Evolutionary conservation across 1,284 basidiomycete genomes (phyloP), one percentile per base, ranked within the genome.

Genomic region (Tilletia setariae): DNA sequence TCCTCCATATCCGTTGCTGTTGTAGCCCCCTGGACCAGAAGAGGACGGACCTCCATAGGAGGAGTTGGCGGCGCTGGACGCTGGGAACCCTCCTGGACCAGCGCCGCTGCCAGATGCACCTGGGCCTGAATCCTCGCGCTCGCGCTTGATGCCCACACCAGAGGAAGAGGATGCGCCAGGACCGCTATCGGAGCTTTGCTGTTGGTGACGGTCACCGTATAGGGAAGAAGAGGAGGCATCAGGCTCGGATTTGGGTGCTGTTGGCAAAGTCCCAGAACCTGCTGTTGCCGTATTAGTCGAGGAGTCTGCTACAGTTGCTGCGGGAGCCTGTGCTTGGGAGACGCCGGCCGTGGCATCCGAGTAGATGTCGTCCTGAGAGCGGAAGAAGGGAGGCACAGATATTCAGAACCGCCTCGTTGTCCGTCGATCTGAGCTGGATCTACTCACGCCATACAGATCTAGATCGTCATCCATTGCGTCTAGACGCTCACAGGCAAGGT

Each of bases 401-500:
- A 11, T 13, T 56, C 59, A 64, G 65, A 32, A 6, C 16, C 11
- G 3, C 19, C 65, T 49, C 21, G 63, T 21, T 40, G 35, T 6
- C 35, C 6, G 35, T 40, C 11, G 6, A 4, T 40, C 4, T 40
- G 35, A 6, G 35, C 35, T 40, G 11, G 35, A 40, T 40, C 35
- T 40, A 76, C 75, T 76, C 74, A 76, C 75, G 61, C 75, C 73
- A 71, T 76, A 76, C 72, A 76, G 66, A 66, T 76, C 75, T 65
- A 75, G 72, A 35, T 76, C 72, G 63, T 76, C 73, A 71, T 76
- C 75, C 56, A 61, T 61, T 8, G 21, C 16, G 46, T 49, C 35
- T 40, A 40, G 11, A 40, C 35, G 6, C 35, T 40, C 6, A 40
- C 35, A 40, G 35, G 35, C n/a, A 40, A 40, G 11, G 35, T 40